phyloP scores from a whole-genome alignment of 164 flowering plant genomes.

The Berberis vulgaris region DNA sequence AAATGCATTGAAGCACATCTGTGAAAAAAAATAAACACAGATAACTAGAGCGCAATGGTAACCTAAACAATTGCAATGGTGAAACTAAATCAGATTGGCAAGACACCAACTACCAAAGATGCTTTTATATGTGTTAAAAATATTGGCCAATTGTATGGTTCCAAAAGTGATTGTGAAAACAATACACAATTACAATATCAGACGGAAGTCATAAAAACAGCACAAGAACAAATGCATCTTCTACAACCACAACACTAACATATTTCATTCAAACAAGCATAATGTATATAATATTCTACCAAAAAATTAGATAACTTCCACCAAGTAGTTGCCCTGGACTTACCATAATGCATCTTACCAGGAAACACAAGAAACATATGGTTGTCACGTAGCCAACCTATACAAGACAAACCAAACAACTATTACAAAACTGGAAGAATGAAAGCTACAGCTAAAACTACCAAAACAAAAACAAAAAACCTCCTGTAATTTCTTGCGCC shows the following conservation, averaged over 20 bases:
- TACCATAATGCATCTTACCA: conserved; percentile 85
- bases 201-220: too few relatives aligned
- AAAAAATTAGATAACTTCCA: neutral
- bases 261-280: neutral
- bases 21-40: conserved; percentile 7
- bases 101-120: too few relatives aligned
- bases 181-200: too few relatives aligned
- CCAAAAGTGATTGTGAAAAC: too few relatives aligned
- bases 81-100: too few relatives aligned
- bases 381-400: conserved; percentile 99
- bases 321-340: conserved; percentile 16
- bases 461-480: conserved; percentile 16
- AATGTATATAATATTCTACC: neutral
- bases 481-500: conserved; percentile 95
- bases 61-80: too few relatives aligned
- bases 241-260: neutral
- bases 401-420: conserved; percentile 1
- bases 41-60: neutral
- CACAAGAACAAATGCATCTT: too few relatives aligned
- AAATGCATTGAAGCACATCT: conserved; percentile 89
- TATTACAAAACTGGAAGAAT: too few relatives aligned
- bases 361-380: conserved; percentile 91
- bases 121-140: too few relatives aligned
- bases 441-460: too few relatives aligned
- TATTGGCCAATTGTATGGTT: too few relatives aligned